A percentile compares a stretch with the other conserved stretches of the same genome.
Conservation (phyloP, 768 basidiomycete species). For the Tulasnella sp. region DNA sequence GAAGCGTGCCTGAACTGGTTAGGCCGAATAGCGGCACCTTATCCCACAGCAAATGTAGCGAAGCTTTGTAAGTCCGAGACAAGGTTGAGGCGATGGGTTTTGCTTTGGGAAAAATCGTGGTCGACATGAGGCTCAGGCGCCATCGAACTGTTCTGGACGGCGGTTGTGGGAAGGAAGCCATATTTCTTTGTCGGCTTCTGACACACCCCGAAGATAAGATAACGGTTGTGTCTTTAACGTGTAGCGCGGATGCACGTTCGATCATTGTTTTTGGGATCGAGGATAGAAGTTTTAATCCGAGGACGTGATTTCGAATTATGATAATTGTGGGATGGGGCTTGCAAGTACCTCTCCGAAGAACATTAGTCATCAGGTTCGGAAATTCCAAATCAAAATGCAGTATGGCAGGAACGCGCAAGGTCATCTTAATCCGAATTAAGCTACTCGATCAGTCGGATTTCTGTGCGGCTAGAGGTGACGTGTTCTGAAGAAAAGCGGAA, state of each 20-base stretch:
- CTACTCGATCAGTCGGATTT: background rate
- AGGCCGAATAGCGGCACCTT: background rate
- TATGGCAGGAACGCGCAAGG: background rate
- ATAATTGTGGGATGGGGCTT: background rate
- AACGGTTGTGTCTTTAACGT: background rate
- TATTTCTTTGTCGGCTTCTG: background rate
- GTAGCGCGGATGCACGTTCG: background rate
- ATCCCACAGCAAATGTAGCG: background rate
- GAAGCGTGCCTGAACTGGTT: background rate
- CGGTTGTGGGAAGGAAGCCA: background rate
- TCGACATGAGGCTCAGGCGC: background rate
- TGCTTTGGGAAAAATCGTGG: background rate
- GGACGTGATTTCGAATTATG: background rate
- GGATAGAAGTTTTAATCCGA: background rate
- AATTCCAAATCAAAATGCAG: background rate
- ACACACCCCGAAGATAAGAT: background rate
- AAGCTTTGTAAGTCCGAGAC: background rate
- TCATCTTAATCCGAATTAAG: background rate
- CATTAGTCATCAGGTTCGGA: background rate
- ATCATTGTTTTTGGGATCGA: background rate
- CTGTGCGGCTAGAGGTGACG: background rate
- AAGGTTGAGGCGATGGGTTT: background rate
- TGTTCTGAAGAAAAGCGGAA: background rate
- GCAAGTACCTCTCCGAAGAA: background rate
- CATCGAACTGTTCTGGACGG: background rate